phyloP scores from a whole-genome alignment of 1,284 basidiomycete species.

The Tilletia horrida region DNA sequence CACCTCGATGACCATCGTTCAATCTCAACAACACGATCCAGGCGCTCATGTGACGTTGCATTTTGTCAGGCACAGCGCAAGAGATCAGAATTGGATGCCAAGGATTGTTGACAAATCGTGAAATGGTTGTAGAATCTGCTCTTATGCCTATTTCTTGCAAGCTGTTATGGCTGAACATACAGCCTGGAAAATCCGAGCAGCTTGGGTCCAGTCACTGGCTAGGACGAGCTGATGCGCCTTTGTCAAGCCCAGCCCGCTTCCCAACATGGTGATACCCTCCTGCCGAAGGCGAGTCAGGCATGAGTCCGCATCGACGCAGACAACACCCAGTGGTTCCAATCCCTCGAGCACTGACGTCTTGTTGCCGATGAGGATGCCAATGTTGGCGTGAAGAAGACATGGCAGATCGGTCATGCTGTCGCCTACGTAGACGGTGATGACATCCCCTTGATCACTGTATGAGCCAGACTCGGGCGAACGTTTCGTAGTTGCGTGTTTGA shows the following conservation, averaged over 20 bases:
- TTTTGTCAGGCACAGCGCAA: not conserved
- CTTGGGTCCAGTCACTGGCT: too few relatives aligned
- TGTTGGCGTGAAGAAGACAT: constrained; percentile 36
- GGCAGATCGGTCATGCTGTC: constrained; percentile 49
- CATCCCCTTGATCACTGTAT: not conserved
- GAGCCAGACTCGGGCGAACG: too few relatives aligned
- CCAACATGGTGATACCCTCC: too few relatives aligned
- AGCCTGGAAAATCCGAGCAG: too few relatives aligned
- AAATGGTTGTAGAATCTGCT: too few relatives aligned
- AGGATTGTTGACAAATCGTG: not conserved
- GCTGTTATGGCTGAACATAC: too few relatives aligned
- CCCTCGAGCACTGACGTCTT: constrained; percentile 13
- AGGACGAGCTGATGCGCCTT: too few relatives aligned
- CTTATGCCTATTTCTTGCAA: too few relatives aligned
- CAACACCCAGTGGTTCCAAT: not conserved
- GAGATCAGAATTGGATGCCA: not conserved
- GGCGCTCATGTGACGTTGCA: not conserved
- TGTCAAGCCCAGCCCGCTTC: too few relatives aligned
- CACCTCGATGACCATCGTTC: too few relatives aligned
- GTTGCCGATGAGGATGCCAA: constrained; percentile 43
- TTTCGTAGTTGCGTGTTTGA: too few relatives aligned
- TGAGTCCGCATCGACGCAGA: not conserved
- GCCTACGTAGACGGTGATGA: constrained; percentile 40
- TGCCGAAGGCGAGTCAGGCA: not conserved
- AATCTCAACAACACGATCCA: too few relatives aligned